Evolutionary conservation across 345 rosid species (phyloP).

Genomic region (Pistacia vera): DNA sequence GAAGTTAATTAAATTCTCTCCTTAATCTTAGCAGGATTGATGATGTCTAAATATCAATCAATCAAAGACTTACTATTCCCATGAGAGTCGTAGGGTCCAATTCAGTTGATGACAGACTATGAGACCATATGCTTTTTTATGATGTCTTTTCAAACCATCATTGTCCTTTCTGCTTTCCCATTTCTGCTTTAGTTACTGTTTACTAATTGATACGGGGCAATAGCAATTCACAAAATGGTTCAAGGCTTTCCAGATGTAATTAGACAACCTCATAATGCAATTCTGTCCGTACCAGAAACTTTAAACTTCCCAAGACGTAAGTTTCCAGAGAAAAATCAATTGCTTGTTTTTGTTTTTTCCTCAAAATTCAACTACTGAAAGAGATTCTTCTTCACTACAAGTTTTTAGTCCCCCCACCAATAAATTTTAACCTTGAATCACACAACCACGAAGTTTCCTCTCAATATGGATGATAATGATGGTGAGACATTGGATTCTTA

Average conservation of each 20-base stretch:
- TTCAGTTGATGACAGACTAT: too few relatives aligned
- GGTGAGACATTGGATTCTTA: neutral
- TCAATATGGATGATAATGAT: neutral
- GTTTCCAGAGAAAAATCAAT: neutral
- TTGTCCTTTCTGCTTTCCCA: neutral
- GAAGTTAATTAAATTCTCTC: neutral
- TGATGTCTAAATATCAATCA: neutral
- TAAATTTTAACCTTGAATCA: neutral
- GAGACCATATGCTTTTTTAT: too few relatives aligned
- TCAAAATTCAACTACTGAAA: too few relatives aligned
- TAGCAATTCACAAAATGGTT: too few relatives aligned
- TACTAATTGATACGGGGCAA: too few relatives aligned
- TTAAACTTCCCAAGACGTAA: neutral
- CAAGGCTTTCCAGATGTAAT: too few relatives aligned
- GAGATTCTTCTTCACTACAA: too few relatives aligned
- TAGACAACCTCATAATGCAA: neutral
- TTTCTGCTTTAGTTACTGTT: too few relatives aligned
- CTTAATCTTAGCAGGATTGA: too few relatives aligned
- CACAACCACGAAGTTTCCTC: neutral
- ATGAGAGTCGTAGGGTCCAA: too few relatives aligned
- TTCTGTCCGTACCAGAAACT: neutral
- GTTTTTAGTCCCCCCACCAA: too few relatives aligned
- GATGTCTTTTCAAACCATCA: neutral
- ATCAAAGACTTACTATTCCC: too few relatives aligned
- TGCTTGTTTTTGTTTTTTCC: neutral